Conservation (phyloP, 345 rosid species). For the Salix exigua region DNA sequence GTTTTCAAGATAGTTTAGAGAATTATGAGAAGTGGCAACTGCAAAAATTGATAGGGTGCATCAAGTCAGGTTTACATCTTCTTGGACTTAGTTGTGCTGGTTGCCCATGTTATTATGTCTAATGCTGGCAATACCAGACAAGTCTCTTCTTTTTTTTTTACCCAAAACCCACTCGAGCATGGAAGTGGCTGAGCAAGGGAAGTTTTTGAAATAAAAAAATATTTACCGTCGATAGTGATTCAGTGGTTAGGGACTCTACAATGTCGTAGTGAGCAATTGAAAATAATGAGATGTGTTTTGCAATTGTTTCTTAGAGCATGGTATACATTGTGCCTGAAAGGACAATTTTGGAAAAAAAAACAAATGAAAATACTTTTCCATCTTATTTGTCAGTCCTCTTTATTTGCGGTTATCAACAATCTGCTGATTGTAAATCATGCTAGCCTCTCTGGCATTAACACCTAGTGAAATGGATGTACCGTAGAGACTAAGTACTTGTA, state of each 20-base stretch:
- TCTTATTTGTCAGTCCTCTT: background rate
- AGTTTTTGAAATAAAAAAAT: background rate
- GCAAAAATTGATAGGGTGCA: background rate
- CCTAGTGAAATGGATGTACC: background rate
- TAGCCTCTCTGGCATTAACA: background rate
- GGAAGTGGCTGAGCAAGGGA: background rate
- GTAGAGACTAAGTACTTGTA: background rate
- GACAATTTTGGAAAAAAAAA: background rate
- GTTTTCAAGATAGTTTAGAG: background rate
- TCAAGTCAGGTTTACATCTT: background rate
- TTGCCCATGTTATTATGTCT: background rate
- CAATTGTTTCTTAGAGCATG: background rate
- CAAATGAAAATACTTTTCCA: background rate
- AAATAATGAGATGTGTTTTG: background rate
- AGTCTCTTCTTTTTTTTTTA: background rate
- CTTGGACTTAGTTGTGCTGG: no score
- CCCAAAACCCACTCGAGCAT: background rate
- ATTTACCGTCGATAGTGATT: background rate
- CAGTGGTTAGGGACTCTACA: background rate
- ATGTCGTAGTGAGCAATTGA: background rate
- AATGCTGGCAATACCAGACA: background rate
- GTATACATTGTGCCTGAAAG: background rate
- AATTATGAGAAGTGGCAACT: background rate
- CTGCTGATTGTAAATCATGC: background rate
- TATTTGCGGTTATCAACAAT: background rate